Evolutionary conservation across 2,329 filamentous ascomycete species (phyloP), one percentile per base, ranked within the genome.

Genomic region (Ilyonectria mors-panacis): DNA sequence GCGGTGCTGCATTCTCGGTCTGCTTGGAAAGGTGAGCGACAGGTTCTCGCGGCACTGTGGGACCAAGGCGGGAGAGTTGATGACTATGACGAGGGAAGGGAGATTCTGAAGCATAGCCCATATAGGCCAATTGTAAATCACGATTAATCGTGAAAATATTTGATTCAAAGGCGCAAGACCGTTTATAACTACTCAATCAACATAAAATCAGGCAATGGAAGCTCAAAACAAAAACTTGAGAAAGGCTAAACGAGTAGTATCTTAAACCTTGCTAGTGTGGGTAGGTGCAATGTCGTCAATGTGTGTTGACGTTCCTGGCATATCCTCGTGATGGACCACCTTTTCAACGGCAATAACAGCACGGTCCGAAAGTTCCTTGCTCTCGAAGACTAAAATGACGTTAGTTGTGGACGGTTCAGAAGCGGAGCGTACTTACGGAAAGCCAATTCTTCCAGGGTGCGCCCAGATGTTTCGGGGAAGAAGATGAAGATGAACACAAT

Each of bases 401-500:
- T 67, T 42, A 67, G 54, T 5, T 21, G 4, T 19, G 8, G 2
- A 35, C 23, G 28, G 35, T 2, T 23, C 4, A 39, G 26, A 23
- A 23, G 9, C 6, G 6, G 6, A 17, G 39, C 10, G 19, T 37
- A 42, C 45, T 28, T 62, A 70, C 65, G n/a, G 61, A 76, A 73
- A 42, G 75, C 67, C 44, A 77, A 23, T 59, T 94, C 92, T 82
- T 94, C 92, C 47, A 94, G 84, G 65, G 91, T 89, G 65, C 94
- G 87, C 68, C 93, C 93, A 66, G 91, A 91, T 0, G 92, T 94
- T 80, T 94, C 92, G 9, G 92, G 92, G 78, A 94, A 94, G 71
- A 93, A 85, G 80, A 94, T 94, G 81, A 91, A 94, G 45, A 94
- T 92, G 92, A 74, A 37, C n/a, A 48, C 63, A 10, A 74, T 51